Evolutionary conservation across 2,329 filamentous ascomycete species (phyloP).

Genomic region (Dactylellina sp.): DNA sequence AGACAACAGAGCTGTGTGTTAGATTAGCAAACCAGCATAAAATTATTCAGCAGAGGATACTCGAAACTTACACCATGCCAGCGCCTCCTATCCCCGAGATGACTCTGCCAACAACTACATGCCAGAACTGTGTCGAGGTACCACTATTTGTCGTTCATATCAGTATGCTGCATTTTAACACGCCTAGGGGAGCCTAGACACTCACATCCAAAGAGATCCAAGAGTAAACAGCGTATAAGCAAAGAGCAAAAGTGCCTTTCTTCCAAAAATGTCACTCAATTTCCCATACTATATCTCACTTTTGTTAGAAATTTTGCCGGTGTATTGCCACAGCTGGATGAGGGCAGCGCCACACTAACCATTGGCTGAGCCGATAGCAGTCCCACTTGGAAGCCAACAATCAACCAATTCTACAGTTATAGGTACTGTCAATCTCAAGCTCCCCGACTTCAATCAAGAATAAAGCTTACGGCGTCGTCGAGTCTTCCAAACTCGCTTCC

Average conservation of each 20-base stretch:
- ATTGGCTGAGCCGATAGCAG: constrained; percentile 43
- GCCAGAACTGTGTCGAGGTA: constrained; percentile 50
- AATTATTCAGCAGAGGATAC: background rate
- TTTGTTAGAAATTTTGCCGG: constrained; percentile 76
- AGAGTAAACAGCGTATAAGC: constrained; percentile 74
- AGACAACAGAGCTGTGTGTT: constrained; percentile 63
- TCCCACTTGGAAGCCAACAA: constrained; percentile 52
- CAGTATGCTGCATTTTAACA: background rate
- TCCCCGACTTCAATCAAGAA: background rate
- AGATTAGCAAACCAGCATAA: background rate
- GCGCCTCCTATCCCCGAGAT: constrained; percentile 62
- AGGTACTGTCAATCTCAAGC: background rate
- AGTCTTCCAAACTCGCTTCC: constrained; percentile 69
- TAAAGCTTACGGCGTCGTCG: constrained; percentile 31
- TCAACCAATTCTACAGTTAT: constrained; percentile 49
- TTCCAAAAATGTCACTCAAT: constrained; percentile 77
- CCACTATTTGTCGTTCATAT: constrained; percentile 17
- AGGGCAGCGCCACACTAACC: constrained; percentile 22
- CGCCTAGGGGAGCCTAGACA: background rate
- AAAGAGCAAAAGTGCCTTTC: constrained; percentile 74
- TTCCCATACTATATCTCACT: constrained; percentile 80
- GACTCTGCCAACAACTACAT: constrained; percentile 41
- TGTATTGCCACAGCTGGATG: background rate
- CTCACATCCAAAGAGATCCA: constrained; percentile 69
- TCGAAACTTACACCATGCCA: constrained; percentile 58